phyloP scores from a whole-genome alignment of 164 flowering plant genomes.

The Cinnamomum micranthum region DNA sequence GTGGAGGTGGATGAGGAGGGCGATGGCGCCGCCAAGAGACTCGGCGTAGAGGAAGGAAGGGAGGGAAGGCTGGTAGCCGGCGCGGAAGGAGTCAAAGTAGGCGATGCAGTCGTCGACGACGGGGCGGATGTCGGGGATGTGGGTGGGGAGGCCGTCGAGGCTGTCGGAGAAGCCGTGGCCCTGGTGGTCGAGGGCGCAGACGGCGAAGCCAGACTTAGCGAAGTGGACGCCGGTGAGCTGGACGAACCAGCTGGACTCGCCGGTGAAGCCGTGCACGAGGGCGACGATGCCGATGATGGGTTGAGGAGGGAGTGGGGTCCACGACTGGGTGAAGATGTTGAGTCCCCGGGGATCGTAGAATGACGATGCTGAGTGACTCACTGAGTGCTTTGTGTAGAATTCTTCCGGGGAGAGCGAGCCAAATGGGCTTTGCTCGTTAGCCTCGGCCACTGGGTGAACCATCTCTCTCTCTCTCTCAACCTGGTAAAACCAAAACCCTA shows the following conservation, averaged over 20 bases:
- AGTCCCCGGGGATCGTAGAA: conserved; percentile 69
- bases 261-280: conserved; percentile 87
- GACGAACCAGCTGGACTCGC: conserved; percentile 79
- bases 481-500: too few species aligned
- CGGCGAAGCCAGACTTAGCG: conserved; percentile 67
- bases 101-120: conserved; percentile 79
- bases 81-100: conserved; percentile 65
- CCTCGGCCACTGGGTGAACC: conserved; percentile 77
- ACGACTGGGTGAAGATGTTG: conserved; percentile 83
- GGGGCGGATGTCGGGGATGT: conserved; percentile 80
- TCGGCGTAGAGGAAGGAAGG: conserved; percentile 85
- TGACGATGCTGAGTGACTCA: conserved; percentile 57
- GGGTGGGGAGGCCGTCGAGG: conserved; percentile 34
- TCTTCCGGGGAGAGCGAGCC: conserved; percentile 50
- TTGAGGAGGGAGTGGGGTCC: conserved; percentile 65
- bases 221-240: conserved; percentile 73
- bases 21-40: conserved; percentile 94
- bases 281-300: conserved; percentile 43
- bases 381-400: conserved; percentile 74
- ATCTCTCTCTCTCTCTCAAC: conserved; percentile 10
- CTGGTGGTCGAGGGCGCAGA: conserved; percentile 86
- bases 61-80: conserved; percentile 33
- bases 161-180: conserved; percentile 97
- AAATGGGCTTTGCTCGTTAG: conserved; percentile 63
- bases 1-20: conserved; percentile 66